Base-by-base conservation (phyloP, 2,329 filamentous ascomycete species). In the Hypoxylon sp. region DNA sequence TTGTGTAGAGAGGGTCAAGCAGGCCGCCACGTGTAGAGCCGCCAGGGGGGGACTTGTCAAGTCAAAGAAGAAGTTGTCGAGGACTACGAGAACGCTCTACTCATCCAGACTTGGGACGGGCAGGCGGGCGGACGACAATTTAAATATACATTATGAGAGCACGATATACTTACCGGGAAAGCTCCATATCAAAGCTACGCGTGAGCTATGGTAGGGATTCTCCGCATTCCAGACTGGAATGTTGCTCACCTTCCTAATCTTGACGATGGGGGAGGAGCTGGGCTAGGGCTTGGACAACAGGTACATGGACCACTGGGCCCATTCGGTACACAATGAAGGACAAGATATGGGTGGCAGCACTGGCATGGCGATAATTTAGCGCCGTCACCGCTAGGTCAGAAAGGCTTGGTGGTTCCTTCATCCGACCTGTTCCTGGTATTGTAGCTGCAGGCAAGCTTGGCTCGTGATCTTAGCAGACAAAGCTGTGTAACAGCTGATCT, bases 211-310 rank as follows among this genome's bases (percentile, higher is more conserved):
- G 62, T 65, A 65, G 52, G 58, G 61, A 67, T 65, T 67, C 65
- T 67, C 65, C 62, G 58, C 65, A 67, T 62, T 52, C 54, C 49
- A 57, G 58, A 30, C 52, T 65, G 65, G 65, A 67, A 67, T 67
- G 62, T 65, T 55, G 62, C 62, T 67, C 62, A 67, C 65, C 65
- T 67, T 67, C 65, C 65, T 67, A 67, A 67, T 67, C 39, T 54
- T 28, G 55, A 59, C 51, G 32, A 64, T 49, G 51, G 49, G 49
- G 53, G 37, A 59, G 13, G n/a, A n/a, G n/a, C n/a, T 10, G 19
- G 24, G 54, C 49, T 59, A 56, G 52, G 50, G 52, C 47, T 60
- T 64, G 61, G 46, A 55, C 43, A 56, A 56, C 47, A 57, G 46
- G 61, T 62, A 64, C 64, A 51, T 54, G 41, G 58, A 59, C 61